Evolutionary conservation across 1,139 yeast genomes (phyloP).

Genomic region (Scheffersomyces insectosa): DNA sequence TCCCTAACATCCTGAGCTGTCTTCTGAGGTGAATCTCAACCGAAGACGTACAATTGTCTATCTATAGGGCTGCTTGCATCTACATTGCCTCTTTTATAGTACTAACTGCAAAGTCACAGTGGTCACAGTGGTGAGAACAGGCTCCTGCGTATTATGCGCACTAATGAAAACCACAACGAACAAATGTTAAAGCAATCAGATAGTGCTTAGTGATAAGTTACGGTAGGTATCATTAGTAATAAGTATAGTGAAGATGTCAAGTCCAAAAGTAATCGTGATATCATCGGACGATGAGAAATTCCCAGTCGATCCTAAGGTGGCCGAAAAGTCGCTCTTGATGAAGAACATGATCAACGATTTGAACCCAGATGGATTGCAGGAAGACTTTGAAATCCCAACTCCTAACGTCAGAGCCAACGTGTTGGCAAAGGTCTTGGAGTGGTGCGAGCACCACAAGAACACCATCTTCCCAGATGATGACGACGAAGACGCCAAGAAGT

Average conservation of each 20-base stretch:
- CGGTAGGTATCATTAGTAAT: neutral
- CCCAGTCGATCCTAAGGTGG: slow-evolving; percentile 78
- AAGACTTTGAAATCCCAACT: slow-evolving; percentile 82
- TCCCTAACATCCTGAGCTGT: too few relatives aligned
- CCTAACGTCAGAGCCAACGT: slow-evolving; percentile 89
- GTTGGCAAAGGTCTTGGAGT: slow-evolving; percentile 86
- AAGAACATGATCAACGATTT: slow-evolving; percentile 89
- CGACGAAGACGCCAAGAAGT: slow-evolving; percentile 71
- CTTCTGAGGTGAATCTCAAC: too few relatives aligned
- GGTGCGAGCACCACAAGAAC: slow-evolving; percentile 96
- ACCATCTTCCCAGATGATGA: slow-evolving; percentile 72
- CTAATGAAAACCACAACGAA: slow-evolving; percentile 1
- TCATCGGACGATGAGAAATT: slow-evolving; percentile 76
- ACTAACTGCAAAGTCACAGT: too few relatives aligned
- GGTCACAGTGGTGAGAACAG: too few relatives aligned
- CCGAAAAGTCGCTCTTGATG: slow-evolving; percentile 84
- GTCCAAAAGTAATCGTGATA: slow-evolving; percentile 57
- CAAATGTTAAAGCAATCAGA: neutral
- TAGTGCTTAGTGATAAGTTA: neutral
- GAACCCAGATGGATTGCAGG: slow-evolving; percentile 59
- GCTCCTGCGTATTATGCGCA: neutral
- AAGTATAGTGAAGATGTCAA: slow-evolving; percentile 13
- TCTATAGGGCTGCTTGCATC: too few relatives aligned
- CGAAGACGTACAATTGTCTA: too few relatives aligned
- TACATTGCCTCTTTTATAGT: too few relatives aligned